Base-by-base conservation (phyloP, 148 eudicot species). In the Beta vulgaris region DNA sequence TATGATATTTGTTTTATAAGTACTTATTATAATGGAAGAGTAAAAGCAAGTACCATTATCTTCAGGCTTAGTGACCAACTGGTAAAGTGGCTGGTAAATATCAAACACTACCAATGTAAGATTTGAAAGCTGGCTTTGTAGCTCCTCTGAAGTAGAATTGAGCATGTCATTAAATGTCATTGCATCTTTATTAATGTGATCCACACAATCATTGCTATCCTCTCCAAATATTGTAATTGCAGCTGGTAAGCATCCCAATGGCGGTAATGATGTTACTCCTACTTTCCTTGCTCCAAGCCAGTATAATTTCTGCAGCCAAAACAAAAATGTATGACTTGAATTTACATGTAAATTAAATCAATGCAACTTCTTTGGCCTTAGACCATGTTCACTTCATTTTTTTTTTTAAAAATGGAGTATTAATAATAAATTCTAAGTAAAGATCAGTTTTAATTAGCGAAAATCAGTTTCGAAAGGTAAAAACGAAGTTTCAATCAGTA, bases 201-300 rank as follows among this genome's bases (percentile, higher is more conserved):
- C 84, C 28, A 89, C 90, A 73, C 92, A 89, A 44, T 84, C 73
- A 57, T 85, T 82, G 79, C 81, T 87, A 73, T 70, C 87, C 5
- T 71, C 69, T 60, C 92, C 92, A 61, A 83, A 89, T 48, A 87
- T 44, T 23, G 86, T 89, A 76, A 89, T 89, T 80, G 90, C 80
- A 48, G 88, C 92, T 16, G 92, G 92, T 48, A 87, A 69, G 74
- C 92, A 89, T 69, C 92, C 92, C 19, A 87, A 44, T 0, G 92
- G 92, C 16, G 92, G 90, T 77, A 89, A 77, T 4, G 90, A 83
- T 18, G 90, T 77, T 14, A 87, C 92, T 35, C 92, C 92, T 6
- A 89, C 78, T 79, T 80, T 89, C 46, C 90, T 82, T 43, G 90
- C 92, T 82, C 92, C 92, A 40, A 85, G 58, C 74, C 79, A 72